Evolutionary conservation across 73 alveolate genomes (phyloP).

Genomic region (Tetrahymena elliotti): DNA sequence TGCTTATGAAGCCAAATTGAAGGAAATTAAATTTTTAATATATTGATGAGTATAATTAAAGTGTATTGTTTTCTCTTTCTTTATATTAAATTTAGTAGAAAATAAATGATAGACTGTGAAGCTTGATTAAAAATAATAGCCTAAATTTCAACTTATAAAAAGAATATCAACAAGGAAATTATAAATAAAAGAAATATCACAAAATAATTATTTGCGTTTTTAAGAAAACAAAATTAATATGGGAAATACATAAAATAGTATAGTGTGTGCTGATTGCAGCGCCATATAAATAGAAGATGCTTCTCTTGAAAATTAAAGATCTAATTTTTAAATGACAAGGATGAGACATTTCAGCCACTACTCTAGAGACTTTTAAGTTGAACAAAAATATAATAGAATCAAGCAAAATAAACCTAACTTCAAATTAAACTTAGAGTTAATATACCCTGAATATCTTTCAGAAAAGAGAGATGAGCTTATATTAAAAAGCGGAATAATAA

Average conservation of each 20-base stretch:
- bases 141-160: neutral
- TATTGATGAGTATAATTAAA: too few species aligned
- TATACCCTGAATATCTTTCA: neutral
- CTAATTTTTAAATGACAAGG: neutral
- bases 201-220: too few species aligned
- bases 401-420: neutral
- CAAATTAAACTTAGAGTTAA: neutral
- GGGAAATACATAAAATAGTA: neutral
- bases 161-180: neutral
- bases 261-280: neutral
- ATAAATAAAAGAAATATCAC: neutral
- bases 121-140: neutral
- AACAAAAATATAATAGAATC: neutral
- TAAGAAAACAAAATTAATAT: too few species aligned
- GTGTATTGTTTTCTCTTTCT: neutral
- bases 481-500: neutral
- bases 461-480: neutral
- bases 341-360: neutral
- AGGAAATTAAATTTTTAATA: too few species aligned
- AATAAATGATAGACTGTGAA: neutral
- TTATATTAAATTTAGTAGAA: neutral
- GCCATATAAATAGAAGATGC: neutral
- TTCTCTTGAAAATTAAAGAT: neutral
- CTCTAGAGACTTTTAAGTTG: neutral
- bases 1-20: neutral